A percentile compares a stretch with the other conserved stretches of the same genome.
phyloP scores from a whole-genome alignment of 2,329 filamentous ascomycete genomes.

The Pseudocercospora fuligena region DNA sequence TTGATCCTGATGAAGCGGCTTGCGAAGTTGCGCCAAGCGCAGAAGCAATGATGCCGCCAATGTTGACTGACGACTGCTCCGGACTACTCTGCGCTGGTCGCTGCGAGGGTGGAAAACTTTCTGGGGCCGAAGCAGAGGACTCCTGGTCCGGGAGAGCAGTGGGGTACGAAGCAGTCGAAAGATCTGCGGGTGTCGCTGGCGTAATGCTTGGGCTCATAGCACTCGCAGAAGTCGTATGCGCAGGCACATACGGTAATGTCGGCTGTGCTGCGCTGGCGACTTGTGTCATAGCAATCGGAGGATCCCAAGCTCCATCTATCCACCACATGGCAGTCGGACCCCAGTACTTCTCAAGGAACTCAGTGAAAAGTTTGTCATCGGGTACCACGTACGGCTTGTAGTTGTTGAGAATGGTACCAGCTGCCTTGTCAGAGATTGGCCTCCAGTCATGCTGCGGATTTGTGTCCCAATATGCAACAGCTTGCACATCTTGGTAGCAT shows the following conservation, averaged over 20 bases:
- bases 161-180: too few relatives aligned
- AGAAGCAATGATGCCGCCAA: conserved; percentile 6
- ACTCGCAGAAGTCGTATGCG: neutral
- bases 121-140: too few relatives aligned
- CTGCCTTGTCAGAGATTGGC: neutral
- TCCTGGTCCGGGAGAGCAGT: too few relatives aligned
- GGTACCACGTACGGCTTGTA: conserved; percentile 31
- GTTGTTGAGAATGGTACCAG: conserved; percentile 29
- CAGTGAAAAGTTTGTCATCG: conserved; percentile 13
- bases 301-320: conserved; percentile 29
- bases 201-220: too few relatives aligned
- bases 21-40: neutral
- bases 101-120: too few relatives aligned
- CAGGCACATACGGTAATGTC: conserved; percentile 10
- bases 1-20: neutral
- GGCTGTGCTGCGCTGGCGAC: conserved; percentile 10
- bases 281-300: conserved; percentile 26
- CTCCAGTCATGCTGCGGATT: conserved; percentile 14
- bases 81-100: too few relatives aligned
- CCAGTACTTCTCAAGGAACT: conserved; percentile 20
- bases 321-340: conserved; percentile 22
- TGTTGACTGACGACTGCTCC: neutral
- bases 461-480: conserved; percentile 30
- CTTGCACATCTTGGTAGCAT: conserved; percentile 36
- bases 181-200: too few relatives aligned